These are phyloP conservation scores for Platanthera zijinensis DNA, from an alignment of 106 monocot species.

Conservation along the genomic window DNA sequence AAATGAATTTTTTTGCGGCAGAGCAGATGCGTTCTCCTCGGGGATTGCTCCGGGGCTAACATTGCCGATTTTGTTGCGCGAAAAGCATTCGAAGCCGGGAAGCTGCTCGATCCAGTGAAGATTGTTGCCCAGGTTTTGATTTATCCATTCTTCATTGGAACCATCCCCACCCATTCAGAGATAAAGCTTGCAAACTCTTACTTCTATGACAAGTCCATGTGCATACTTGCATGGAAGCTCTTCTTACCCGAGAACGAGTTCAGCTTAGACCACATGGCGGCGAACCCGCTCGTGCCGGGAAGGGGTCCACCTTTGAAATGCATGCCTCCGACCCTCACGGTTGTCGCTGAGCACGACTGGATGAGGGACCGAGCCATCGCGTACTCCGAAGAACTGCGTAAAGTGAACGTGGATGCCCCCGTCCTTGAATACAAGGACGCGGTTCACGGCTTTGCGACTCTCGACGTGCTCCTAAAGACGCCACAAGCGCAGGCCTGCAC, in stretches of 20 bases:
- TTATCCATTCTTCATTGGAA: conserved; percentile 49
- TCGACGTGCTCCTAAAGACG: conserved; percentile 35
- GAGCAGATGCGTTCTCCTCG: conserved; percentile 46
- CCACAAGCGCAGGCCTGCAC: conserved; percentile 51
- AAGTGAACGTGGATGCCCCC: conserved; percentile 45
- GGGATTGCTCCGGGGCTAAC: conserved; percentile 43
- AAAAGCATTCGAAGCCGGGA: conserved; percentile 38
- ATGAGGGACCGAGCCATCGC: conserved; percentile 54
- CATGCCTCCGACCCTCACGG: conserved; percentile 52
- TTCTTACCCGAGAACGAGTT: conserved; percentile 46
- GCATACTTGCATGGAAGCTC: conserved; percentile 41
- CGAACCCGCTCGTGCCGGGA: conserved; percentile 37
- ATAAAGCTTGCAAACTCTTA: conserved; percentile 45
- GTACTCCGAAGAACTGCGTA: conserved; percentile 45
- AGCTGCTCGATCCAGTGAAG: conserved; percentile 38
- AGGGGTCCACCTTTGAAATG: conserved; percentile 34
- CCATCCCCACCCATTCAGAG: conserved; percentile 49
- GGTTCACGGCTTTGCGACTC: conserved; percentile 50
- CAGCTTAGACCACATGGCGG: conserved; percentile 40
- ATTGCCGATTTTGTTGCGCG: conserved; percentile 42
- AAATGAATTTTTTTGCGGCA: too few species aligned
- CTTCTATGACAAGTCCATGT: conserved; percentile 48
- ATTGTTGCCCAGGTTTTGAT: conserved; percentile 43
- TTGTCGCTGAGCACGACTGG: conserved; percentile 54
- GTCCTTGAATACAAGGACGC: conserved; percentile 50